Evolutionary conservation across 495 filamentous ascomycete genomes (phyloP).

Genomic region (Aspergillus ostianus): DNA sequence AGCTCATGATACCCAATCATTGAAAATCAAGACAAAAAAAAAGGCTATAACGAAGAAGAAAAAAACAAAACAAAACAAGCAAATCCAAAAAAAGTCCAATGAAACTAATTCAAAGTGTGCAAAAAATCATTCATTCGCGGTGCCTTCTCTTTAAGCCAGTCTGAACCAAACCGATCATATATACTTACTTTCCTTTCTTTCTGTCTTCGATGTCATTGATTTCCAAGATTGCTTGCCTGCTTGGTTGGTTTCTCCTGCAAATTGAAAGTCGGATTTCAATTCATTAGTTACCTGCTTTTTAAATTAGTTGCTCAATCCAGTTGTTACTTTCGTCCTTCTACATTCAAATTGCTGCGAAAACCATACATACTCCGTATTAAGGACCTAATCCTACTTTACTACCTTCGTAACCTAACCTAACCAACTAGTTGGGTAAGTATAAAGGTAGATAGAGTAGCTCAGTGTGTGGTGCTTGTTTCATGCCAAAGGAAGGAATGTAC

Average conservation of each 20-base stretch:
- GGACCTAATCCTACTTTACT: too few species aligned
- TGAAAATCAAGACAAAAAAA: not conserved
- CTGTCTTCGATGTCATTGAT: not conserved
- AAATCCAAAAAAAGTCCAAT: not conserved
- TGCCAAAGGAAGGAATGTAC: not conserved
- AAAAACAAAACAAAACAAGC: not conserved
- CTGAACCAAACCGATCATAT: not conserved
- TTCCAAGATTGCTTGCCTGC: not conserved
- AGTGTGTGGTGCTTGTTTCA: not conserved
- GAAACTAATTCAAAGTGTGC: not conserved
- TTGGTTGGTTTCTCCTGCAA: not conserved
- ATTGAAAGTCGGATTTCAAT: too few species aligned
- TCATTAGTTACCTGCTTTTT: too few species aligned
- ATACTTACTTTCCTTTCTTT: not conserved
- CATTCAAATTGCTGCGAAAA: too few species aligned
- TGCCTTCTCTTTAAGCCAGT: not conserved
- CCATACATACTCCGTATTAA: too few species aligned
- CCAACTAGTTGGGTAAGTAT: not conserved
- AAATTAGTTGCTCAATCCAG: not conserved
- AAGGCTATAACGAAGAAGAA: not conserved
- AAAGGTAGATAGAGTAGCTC: not conserved
- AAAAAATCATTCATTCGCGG: not conserved
- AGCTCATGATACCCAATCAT: not conserved
- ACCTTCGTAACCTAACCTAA: not conserved
- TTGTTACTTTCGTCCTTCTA: not conserved